These are phyloP conservation scores for Pseudomicrostroma phylloplanum DNA, from an alignment of 1,284 basidiomycete genomes.

Conservation along the genomic window DNA sequence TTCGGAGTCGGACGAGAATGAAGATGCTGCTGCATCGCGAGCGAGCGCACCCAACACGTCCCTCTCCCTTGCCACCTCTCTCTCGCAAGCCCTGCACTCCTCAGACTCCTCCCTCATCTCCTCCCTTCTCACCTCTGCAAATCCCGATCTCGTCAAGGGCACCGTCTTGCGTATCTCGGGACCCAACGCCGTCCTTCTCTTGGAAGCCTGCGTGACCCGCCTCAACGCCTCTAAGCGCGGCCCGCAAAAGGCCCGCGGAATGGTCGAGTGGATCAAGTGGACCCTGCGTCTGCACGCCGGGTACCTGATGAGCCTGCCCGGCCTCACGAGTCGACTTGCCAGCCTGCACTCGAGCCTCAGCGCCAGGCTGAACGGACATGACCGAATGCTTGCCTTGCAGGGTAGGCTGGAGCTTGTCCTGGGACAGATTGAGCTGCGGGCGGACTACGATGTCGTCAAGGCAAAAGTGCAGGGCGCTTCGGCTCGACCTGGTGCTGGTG, in stretches of 20 bases:
- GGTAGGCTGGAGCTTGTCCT: constrained; percentile 88
- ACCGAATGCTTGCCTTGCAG: constrained; percentile 74
- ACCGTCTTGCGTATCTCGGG: constrained; percentile 82
- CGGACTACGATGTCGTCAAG: constrained; percentile 29
- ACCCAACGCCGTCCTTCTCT: constrained; percentile 78
- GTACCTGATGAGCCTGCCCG: constrained; percentile 91
- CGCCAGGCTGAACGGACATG: constrained; percentile 71
- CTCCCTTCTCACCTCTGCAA: constrained; percentile 77
- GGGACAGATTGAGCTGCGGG: constrained; percentile 78
- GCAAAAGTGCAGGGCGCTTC: constrained; percentile 7
- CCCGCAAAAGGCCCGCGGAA: constrained; percentile 55
- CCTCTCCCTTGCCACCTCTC: constrained; percentile 78
- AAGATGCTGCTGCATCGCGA: constrained; percentile 19
- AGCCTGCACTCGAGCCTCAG: constrained; percentile 76
- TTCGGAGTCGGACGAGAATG: constrained; percentile 22
- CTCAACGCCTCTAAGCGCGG: constrained; percentile 56
- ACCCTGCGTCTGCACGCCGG: constrained; percentile 81
- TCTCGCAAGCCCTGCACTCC: constrained; percentile 94
- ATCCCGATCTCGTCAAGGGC: constrained; percentile 72
- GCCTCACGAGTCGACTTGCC: constrained; percentile 73
- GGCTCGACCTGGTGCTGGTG: background rate
- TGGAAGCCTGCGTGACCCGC: constrained; percentile 82
- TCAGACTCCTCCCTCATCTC: constrained; percentile 82
- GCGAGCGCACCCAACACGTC: constrained; percentile 42
- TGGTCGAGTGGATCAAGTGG: constrained; percentile 82